Base-by-base conservation (phyloP, 2,329 filamentous ascomycete species). In the Curvularia eragrostidis region DNA sequence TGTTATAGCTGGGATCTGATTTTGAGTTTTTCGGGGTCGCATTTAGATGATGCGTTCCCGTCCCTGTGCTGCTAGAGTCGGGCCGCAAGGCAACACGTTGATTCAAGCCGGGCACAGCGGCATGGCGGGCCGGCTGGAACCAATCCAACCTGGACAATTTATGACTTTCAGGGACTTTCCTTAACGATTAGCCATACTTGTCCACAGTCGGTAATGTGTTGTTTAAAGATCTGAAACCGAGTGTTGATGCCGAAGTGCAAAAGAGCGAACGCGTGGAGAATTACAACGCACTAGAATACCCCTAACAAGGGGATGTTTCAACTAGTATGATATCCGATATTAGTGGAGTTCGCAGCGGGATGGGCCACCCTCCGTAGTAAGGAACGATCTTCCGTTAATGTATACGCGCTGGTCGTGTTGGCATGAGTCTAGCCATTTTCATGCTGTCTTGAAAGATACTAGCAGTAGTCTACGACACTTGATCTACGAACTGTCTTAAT, bases 191-290 rank as follows among this genome's bases (percentile, higher is more conserved):
- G 26, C 43, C 28, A 28, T 39, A 32, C 39, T 39, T 2, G 47
- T 46, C 39, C 23, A 39, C 15, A 10, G 39, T 28, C 18, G 5
- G 21, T 3, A 9, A 21, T 51, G 26, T 38, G 28, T 21, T 55
- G 6, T 8, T 8, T 9, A 1, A 23, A 13, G 21, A 18, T 18
- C 34, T 10, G 38, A 10, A 3, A 44, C 32, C 13, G 28, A 10
- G 5, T 38, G 5, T 32, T 44, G n/a, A 28, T 50, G 39, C 21
- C 15, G 30, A 53, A 53, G 12, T 19, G 51, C 18, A 23, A 18
- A 51, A 30, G 13, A 36, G 38, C 30, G 38, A 55, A 55, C 52
- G 18, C 28, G 47, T 28, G 46, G 38, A 36, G 21, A 55, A 30
- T 2, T n/a, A 7, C 6, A 36, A 36, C 32, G 15, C 5, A 3